A percentile compares a stretch with the other conserved stretches of the same genome.
Evolutionary conservation across 768 basidiomycete genomes (phyloP).

Genomic region (Amanita pallidorosea): DNA sequence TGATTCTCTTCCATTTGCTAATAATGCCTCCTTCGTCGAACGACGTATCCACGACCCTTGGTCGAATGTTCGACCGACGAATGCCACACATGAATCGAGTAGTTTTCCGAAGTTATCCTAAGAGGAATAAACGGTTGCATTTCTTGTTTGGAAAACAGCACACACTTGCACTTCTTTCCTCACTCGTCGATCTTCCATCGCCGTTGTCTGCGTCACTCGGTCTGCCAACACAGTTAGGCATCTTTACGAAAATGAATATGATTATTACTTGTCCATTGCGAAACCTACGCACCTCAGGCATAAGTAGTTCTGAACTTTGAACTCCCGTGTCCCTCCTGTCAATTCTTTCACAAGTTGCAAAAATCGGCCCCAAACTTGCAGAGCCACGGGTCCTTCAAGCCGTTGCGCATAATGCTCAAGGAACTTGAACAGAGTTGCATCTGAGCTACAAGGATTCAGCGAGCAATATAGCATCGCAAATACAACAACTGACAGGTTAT

Average conservation of each 20-base stretch:
- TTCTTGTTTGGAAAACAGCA: background rate
- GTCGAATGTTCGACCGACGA: constrained; percentile 65
- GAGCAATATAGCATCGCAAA: background rate
- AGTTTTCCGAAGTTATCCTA: constrained; percentile 82
- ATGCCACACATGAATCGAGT: constrained; percentile 66
- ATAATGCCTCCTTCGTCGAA: constrained; percentile 47
- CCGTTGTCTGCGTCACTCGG: constrained; percentile 80
- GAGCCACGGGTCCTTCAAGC: constrained; percentile 82
- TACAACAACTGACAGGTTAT: constrained; percentile 45
- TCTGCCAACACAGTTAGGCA: constrained; percentile 73
- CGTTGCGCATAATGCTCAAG: constrained; percentile 76
- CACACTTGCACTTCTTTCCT: constrained; percentile 81
- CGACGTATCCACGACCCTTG: constrained; percentile 75
- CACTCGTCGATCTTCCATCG: constrained; percentile 80
- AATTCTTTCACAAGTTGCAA: constrained; percentile 74
- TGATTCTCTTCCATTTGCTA: constrained; percentile 61
- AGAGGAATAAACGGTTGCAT: background rate
- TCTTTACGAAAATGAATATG: constrained; percentile 22
- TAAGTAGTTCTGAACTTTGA: constrained; percentile 61
- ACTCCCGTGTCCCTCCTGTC: constrained; percentile 50
- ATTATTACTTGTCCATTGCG: background rate
- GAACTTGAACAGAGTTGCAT: constrained; percentile 69
- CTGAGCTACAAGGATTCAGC: constrained; percentile 38
- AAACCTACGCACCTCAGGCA: constrained; percentile 47
- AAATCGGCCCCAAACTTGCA: constrained; percentile 85